These are phyloP conservation scores for Fusarium sarcochroum DNA, from an alignment of 2,329 filamentous ascomycete species.

Conservation along the genomic window DNA sequence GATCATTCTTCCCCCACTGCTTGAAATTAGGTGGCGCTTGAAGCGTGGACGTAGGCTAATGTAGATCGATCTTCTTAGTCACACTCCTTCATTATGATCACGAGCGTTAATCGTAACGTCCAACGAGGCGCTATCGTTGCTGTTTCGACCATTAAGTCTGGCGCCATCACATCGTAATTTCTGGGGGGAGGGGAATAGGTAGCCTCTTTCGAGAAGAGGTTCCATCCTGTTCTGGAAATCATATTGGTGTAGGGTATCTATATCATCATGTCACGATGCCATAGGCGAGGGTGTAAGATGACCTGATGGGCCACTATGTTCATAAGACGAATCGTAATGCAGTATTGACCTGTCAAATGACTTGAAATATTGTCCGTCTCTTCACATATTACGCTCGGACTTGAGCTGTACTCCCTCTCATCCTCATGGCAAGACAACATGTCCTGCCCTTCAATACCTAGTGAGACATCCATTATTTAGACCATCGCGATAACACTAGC, in stretches of 20 bases:
- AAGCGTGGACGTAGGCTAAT: constrained; percentile 12
- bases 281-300: constrained; percentile 7
- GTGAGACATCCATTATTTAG: constrained; percentile 10
- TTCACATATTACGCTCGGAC: background rate
- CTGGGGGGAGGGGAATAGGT: constrained; percentile 3
- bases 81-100: constrained; percentile 5
- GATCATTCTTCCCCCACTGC: constrained; percentile 18
- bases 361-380: background rate
- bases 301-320: background rate
- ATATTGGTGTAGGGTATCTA: constrained; percentile 26
- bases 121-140: constrained; percentile 9
- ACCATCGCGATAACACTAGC: constrained; percentile 6
- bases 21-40: constrained; percentile 44
- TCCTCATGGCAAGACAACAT: background rate
- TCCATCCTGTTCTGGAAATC: background rate
- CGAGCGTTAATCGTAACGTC: background rate
- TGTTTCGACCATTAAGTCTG: constrained; percentile 10
- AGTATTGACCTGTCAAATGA: background rate
- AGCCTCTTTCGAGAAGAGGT: constrained; percentile 14
- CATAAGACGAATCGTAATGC: background rate
- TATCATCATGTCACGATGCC: background rate
- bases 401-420: background rate
- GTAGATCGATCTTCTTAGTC: constrained; percentile 24
- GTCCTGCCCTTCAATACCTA: background rate
- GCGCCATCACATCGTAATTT: constrained; percentile 31